Evolutionary conservation across 495 filamentous ascomycete genomes (phyloP), one percentile per base, ranked within the genome.

Genomic region (Penicillium turbatum): DNA sequence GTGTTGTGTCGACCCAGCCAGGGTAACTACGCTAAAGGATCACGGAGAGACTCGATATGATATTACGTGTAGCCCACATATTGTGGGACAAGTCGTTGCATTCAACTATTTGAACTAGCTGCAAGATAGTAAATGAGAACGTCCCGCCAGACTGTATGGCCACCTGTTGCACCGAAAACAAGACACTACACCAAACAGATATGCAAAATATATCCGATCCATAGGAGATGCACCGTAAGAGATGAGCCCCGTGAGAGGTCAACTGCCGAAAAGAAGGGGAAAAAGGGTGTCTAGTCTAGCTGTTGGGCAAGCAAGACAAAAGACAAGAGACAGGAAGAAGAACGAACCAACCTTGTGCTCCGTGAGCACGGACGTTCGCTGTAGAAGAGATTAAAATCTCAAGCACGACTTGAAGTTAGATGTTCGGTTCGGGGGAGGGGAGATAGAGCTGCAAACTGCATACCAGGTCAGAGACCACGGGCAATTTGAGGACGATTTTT

Each of bases 291-390:
- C 50, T 40, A 48, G 38, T 61, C 37, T 56, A 56, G 42, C 53
- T 48, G 54, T 40, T 52, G 48, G 34, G n/a, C 48, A 51, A 60
- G 51, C 45, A 52, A 60, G 66, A 51, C 64, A 71, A 40, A 68
- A 57, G 29, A 62, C 41, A 71, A 38, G 66, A 57, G 29, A 62
- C 52, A 52, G 63, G 57, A 53, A 57, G 50, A 53, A 59, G 63
- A 58, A 63, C 46, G 54, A 67, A 75, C 72, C 66, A 68, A 75
- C 72, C 72, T 75, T 68, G 55, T 59, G 63, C 64, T 64, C 45
- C 47, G 50, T 38, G 57, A 59, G 53, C 54, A 51, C 35, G 42
- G 53, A 56, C 54, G 45, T 52, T 65, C 59, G 38, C 38, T 48
- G 45, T 41, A 9, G 52, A 48, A 10, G 36, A 46, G 43, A 51